A percentile compares a stretch with the other conserved stretches of the same genome.
Conservation (phyloP, 2,329 filamentous ascomycete genomes). For the Aspergillus nomiae region DNA sequence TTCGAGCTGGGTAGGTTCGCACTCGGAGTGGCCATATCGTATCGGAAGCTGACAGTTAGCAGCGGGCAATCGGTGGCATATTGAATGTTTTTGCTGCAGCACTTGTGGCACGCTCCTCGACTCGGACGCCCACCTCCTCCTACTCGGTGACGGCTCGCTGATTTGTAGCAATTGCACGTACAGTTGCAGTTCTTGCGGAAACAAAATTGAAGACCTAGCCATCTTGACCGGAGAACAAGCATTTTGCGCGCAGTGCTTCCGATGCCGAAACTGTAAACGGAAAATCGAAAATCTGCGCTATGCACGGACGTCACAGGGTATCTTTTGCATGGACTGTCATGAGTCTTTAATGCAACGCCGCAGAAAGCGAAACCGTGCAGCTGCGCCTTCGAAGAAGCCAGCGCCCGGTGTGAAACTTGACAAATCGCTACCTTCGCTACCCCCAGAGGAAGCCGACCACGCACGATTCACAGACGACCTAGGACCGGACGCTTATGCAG, state of each 20-base stretch:
- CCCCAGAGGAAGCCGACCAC: constrained; percentile 67
- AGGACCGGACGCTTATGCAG: constrained; percentile 64
- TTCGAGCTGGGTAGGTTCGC: constrained; percentile 81
- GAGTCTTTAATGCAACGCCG: constrained; percentile 93
- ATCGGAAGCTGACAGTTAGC: constrained; percentile 18
- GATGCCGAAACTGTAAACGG: constrained; percentile 95
- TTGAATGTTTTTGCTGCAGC: constrained; percentile 98
- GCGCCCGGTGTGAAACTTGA: constrained; percentile 66
- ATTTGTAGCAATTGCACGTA: constrained; percentile 99
- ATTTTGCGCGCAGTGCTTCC: constrained; percentile 95
- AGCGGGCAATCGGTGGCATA: constrained; percentile 98
- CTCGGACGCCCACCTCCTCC: constrained; percentile 94
- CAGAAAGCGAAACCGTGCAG: constrained; percentile 78
- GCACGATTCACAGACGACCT: constrained; percentile 59
- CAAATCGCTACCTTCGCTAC: constrained; percentile 89
- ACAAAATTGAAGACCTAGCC: constrained; percentile 97
- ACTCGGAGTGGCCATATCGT: not conserved
- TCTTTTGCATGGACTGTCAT: constrained; percentile 99
- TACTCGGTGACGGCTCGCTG: constrained; percentile 94
- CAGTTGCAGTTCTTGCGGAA: constrained; percentile 92
- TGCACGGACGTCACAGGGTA: constrained; percentile 95
- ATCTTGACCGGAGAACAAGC: constrained; percentile 98
- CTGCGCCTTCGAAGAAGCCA: constrained; percentile 39
- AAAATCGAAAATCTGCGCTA: constrained; percentile 99
- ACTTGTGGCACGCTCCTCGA: constrained; percentile 94